A percentile compares a stretch with the other conserved stretches of the same genome.
These are phyloP conservation scores for Cordia subcordata DNA, from an alignment of 257 asterid genomes.

Conservation along the genomic window DNA sequence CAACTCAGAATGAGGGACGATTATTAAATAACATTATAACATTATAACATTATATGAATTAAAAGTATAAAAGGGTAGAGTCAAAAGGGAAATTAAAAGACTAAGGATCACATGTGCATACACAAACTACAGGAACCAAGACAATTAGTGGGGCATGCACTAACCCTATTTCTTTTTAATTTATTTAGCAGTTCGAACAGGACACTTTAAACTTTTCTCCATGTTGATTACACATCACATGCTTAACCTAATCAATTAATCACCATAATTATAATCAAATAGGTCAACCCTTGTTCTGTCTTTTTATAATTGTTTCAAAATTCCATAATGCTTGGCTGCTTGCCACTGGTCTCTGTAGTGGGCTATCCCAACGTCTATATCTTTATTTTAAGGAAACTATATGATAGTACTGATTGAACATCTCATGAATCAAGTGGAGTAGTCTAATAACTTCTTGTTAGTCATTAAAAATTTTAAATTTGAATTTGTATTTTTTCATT, in stretches of 20 bases:
- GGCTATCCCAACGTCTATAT: neutral
- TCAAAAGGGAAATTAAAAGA: slow-evolving; percentile 55
- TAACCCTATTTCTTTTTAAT: slow-evolving; percentile 18
- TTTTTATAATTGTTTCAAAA: slow-evolving; percentile 43
- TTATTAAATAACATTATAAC: no score
- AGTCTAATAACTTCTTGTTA: no score
- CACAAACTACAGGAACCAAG: slow-evolving; percentile 23
- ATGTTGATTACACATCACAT: slow-evolving; percentile 50
- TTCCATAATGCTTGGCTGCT: slow-evolving; percentile 37
- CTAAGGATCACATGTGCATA: slow-evolving; percentile 25
- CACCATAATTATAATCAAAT: slow-evolving; percentile 25
- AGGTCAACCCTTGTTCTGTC: slow-evolving; percentile 46
- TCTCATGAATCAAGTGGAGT: no score
- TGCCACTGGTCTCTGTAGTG: slow-evolving; percentile 37
- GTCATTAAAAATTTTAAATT: no score
- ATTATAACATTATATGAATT: no score
- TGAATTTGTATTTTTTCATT: no score
- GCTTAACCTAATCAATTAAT: slow-evolving; percentile 51
- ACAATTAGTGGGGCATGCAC: slow-evolving; percentile 32
- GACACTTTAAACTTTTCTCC: slow-evolving; percentile 28
- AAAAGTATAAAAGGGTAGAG: slow-evolving; percentile 48
- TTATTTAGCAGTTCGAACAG: slow-evolving; percentile 34
- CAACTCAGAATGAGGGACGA: no score
- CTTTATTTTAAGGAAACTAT: no score
- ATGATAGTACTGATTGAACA: no score